A percentile compares a stretch with the other conserved stretches of the same genome.
Evolutionary conservation across 148 eudicot genomes (phyloP).

Genomic region (Vaccinium corymbosum): DNA sequence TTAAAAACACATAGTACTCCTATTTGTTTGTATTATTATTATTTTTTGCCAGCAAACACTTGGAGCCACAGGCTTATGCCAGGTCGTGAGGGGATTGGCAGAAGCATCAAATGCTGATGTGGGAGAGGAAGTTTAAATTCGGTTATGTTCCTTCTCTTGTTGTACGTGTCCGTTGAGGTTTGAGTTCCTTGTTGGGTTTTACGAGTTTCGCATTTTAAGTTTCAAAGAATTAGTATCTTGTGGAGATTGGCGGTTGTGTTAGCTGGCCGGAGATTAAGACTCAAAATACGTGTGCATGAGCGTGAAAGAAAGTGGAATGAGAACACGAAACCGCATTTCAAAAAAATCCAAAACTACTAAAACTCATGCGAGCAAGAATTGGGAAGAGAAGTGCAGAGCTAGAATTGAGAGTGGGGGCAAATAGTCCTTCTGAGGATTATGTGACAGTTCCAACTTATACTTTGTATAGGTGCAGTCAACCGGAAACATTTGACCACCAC

Average conservation of each 20-base stretch:
- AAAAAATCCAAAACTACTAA: background rate
- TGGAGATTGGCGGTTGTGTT: background rate
- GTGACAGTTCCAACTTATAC: background rate
- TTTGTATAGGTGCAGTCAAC: background rate
- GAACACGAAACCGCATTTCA: background rate
- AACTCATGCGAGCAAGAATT: background rate
- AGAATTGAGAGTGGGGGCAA: background rate
- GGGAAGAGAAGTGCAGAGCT: background rate
- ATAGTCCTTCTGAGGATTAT: background rate
- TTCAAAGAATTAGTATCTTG: background rate
- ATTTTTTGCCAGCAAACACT: too few species aligned
- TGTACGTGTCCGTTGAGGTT: background rate
- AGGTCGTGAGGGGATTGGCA: constrained; percentile 20
- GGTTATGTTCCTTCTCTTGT: background rate
- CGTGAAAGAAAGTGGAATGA: background rate
- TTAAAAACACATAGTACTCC: too few species aligned
- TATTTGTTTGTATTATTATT: too few species aligned
- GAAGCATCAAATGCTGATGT: constrained; percentile 29
- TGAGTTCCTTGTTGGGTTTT: background rate
- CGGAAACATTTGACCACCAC: too few species aligned
- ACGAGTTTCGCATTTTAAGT: background rate
- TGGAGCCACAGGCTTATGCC: too few species aligned
- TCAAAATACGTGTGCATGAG: background rate
- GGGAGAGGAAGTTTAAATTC: constrained; percentile 14
- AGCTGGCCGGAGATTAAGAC: background rate